Base-by-base conservation (phyloP, 2,329 filamentous ascomycete species). In the Parascedosporium putredinis region DNA sequence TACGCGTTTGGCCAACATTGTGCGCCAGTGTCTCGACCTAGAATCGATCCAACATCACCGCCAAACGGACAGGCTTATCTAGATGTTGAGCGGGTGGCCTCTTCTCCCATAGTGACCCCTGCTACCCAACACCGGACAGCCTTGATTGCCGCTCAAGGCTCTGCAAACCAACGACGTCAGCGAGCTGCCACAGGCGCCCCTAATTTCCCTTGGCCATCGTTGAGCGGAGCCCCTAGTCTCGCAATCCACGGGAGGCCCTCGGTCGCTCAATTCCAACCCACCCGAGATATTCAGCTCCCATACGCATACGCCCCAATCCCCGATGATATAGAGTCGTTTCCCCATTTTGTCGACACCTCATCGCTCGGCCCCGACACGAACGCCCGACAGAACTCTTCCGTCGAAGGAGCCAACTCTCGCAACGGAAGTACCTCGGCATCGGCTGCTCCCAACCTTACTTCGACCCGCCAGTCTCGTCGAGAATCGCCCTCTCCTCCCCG, bases 111-210 rank as follows among this genome's bases (percentile, higher is more conserved):
- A 7, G 18, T 49, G 49, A 38, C 54, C 52, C 20, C 50, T 51
- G 12, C 51, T 50, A 18, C 52, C 45, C 22, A 43, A 48, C 38
- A 46, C 49, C 54, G 54, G 18, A 54, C 54, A 5, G 54, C 54
- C 38, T 52, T 54, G 9, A 55, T 55, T 40, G 54, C 54, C 50
- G 52, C 54, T 50, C 54, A 53, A 50, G 47, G 47, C 24, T 25
- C 24, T 22, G 38, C 47, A 4, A 31, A 27, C 10, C 16, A 44
- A 18, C 38, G 24, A 12, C 38, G 47, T 18, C 42, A 16, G 10
- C 14, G 22, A 14, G 23, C 24, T 4, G 27, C 47, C 25, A 20
- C 42, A 12, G 42, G 14, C 42, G 22, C 22, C 10, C 6, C 42
- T n/a, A 25, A 10, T n/a, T 12, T 20, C 4, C 12, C 42, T 20